phyloP scores from a whole-genome alignment of 106 monocot genomes.

The Hemerocallis citrina region DNA sequence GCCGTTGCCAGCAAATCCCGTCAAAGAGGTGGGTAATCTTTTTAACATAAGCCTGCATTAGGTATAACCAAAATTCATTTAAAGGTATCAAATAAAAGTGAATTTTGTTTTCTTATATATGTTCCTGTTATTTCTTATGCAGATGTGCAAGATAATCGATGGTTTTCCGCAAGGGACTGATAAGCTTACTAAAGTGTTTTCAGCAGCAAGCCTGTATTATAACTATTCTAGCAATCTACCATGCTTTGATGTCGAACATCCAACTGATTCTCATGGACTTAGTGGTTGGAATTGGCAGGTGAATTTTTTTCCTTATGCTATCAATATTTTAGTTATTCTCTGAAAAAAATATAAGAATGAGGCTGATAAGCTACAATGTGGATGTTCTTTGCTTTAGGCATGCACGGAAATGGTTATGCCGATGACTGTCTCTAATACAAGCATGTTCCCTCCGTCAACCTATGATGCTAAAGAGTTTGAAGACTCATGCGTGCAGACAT shows the following conservation, averaged over 20 bases:
- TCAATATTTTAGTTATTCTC: no score
- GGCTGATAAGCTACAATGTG: no score
- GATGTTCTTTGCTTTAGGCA: constrained; percentile 26
- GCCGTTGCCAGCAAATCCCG: constrained; percentile 65
- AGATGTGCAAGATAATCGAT: constrained; percentile 95
- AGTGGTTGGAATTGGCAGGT: constrained; percentile 86
- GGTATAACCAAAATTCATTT: not conserved
- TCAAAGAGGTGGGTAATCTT: constrained; percentile 66
- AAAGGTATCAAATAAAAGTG: not conserved
- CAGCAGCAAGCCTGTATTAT: constrained; percentile 80
- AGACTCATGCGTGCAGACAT: constrained; percentile 32
- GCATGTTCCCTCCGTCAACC: constrained; percentile 70
- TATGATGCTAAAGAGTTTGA: constrained; percentile 31
- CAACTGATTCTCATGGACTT: constrained; percentile 64
- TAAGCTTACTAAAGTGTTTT: constrained; percentile 51
- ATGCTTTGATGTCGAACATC: constrained; percentile 60
- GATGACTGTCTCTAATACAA: constrained; percentile 49
- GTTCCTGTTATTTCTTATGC: not conserved
- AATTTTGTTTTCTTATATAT: not conserved
- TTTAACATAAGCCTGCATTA: not conserved
- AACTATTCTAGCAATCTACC: constrained; percentile 42
- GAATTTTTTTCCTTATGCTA: no score
- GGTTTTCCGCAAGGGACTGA: constrained; percentile 28
- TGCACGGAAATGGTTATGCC: constrained; percentile 99
- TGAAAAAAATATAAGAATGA: no score